phyloP scores from a whole-genome alignment of 768 basidiomycete species.

The Mycena leptocephala region DNA sequence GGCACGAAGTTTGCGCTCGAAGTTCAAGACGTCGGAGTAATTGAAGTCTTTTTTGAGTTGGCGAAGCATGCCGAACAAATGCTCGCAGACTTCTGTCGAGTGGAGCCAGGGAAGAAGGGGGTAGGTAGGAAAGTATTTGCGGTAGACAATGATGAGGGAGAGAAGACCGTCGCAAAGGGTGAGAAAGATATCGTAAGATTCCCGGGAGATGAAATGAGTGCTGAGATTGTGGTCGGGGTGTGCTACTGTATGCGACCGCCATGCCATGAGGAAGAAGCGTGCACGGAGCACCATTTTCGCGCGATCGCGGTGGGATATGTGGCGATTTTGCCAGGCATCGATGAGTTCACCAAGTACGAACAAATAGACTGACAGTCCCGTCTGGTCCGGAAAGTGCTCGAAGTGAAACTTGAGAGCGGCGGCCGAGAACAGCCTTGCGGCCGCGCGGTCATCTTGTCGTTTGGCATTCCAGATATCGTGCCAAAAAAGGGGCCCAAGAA shows the following conservation, averaged over 20 bases:
- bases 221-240: constrained; percentile 38
- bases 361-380: constrained; percentile 42
- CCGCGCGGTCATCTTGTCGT: constrained; percentile 58
- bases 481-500: constrained; percentile 41
- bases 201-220: constrained; percentile 43
- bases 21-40: constrained; percentile 32
- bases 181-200: constrained; percentile 40
- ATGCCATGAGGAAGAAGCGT: constrained; percentile 41
- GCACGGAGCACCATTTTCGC: constrained; percentile 41
- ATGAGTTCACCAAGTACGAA: constrained; percentile 48
- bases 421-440: constrained; percentile 51
- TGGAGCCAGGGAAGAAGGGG: constrained; percentile 52
- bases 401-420: constrained; percentile 39
- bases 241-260: constrained; percentile 37
- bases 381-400: constrained; percentile 17
- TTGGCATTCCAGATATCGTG: no score
- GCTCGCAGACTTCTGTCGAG: constrained; percentile 48
- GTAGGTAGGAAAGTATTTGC: constrained; percentile 25
- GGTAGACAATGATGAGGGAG: constrained; percentile 38
- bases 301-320: constrained; percentile 40
- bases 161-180: constrained; percentile 39
- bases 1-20: constrained; percentile 38
- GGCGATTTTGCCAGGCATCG: constrained; percentile 48
- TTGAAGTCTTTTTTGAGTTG: constrained; percentile 44
- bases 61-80: constrained; percentile 53